Evolutionary conservation across 768 basidiomycete species (phyloP).

Genomic region (Lactifluus echinatus): DNA sequence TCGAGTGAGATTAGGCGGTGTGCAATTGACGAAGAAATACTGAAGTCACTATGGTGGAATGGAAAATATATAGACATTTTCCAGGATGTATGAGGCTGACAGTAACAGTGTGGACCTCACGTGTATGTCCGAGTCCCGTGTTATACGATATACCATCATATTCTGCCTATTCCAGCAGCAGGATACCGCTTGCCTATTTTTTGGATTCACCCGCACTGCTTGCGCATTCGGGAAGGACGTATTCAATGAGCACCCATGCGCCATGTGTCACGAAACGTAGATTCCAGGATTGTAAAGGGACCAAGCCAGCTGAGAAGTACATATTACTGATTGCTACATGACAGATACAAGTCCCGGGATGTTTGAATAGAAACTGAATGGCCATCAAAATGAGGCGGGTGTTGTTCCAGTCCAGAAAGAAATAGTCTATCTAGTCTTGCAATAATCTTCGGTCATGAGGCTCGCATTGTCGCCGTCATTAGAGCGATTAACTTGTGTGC

Average conservation of each 20-base stretch:
- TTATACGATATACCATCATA: no score
- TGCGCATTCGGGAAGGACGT: not conserved
- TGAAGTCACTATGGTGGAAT: not conserved
- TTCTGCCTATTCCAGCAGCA: no score
- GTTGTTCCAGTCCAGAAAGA: not conserved
- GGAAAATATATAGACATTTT: not conserved
- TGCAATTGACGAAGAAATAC: not conserved
- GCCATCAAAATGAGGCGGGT: not conserved
- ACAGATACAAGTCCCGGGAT: not conserved
- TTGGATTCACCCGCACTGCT: not conserved
- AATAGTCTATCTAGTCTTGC: slow-evolving; percentile 7
- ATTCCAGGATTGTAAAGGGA: not conserved
- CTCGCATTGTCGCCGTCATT: not conserved
- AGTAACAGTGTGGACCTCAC: not conserved
- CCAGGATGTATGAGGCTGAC: slow-evolving; percentile 12
- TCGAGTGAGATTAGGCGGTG: not conserved
- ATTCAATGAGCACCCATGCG: not conserved
- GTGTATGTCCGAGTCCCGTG: no score
- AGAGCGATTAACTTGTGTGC: slow-evolving; percentile 2
- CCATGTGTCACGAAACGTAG: not conserved
- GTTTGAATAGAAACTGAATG: not conserved
- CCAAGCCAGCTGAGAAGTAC: slow-evolving; percentile 2
- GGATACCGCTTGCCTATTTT: not conserved
- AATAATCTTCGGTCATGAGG: not conserved
- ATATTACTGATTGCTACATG: not conserved